Evolutionary conservation across 768 basidiomycete species (phyloP).

Genomic region (Galerina marginata): DNA sequence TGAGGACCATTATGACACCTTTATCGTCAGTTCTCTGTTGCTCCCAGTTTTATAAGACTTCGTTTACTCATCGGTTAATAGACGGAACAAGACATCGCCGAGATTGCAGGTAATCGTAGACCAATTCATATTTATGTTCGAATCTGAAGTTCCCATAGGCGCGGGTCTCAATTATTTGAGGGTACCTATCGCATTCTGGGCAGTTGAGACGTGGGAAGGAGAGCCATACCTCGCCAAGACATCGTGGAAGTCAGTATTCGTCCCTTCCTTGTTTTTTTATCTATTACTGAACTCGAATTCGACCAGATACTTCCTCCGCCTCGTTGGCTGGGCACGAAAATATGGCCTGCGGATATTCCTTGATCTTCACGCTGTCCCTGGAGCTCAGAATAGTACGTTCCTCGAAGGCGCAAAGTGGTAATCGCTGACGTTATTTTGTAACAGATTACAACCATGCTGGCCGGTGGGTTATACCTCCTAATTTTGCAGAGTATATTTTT

Average conservation of each 20-base stretch:
- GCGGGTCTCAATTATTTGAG: conserved; percentile 88
- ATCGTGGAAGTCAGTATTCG: conserved; percentile 67
- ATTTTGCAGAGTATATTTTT: no score
- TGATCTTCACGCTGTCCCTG: conserved; percentile 82
- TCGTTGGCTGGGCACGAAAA: conserved; percentile 85
- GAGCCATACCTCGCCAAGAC: conserved; percentile 81
- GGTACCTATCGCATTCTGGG: conserved; percentile 86
- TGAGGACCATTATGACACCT: conserved; percentile 79
- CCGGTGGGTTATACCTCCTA: conserved; percentile 43
- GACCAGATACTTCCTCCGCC: conserved; percentile 69
- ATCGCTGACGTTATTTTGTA: neutral
- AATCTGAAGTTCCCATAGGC: conserved; percentile 26
- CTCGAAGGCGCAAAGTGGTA: no score
- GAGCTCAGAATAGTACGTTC: conserved; percentile 70
- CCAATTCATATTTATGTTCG: neutral
- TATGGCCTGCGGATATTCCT: conserved; percentile 84
- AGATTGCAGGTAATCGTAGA: conserved; percentile 62
- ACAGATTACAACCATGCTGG: conserved; percentile 59
- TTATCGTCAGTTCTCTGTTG: conserved; percentile 61
- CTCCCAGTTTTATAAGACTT: neutral
- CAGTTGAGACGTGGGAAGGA: conserved; percentile 72
- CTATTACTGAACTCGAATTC: neutral
- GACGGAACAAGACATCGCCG: conserved; percentile 87
- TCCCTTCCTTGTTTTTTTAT: neutral
- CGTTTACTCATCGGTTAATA: conserved; percentile 26